These are phyloP conservation scores for Casuarina glauca DNA, from an alignment of 306 rosid species.

Conservation along the genomic window DNA sequence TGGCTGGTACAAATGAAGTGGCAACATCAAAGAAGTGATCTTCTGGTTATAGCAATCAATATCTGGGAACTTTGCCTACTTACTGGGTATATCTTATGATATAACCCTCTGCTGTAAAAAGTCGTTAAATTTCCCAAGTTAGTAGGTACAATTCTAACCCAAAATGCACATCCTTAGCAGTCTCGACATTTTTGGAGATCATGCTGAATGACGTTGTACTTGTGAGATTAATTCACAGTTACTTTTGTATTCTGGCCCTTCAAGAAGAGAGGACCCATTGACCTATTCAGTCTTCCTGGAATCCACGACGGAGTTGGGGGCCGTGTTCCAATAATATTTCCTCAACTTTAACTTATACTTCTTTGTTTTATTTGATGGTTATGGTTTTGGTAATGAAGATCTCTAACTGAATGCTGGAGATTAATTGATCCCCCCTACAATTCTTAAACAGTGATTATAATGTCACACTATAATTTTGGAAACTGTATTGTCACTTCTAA, in stretches of 20 bases:
- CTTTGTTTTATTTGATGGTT: too few relatives aligned
- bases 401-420: too few relatives aligned
- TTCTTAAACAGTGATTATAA: too few relatives aligned
- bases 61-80: neutral
- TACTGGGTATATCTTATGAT: neutral
- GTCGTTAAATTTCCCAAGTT: neutral
- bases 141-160: neutral
- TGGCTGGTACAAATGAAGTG: slow-evolving; percentile 91
- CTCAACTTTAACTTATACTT: too few relatives aligned
- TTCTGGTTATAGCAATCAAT: neutral
- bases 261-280: neutral
- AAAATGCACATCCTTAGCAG: neutral
- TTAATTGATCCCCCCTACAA: too few relatives aligned
- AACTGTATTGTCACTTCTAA: too few relatives aligned
- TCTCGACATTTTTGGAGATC: slow-evolving; percentile 6
- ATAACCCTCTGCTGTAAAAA: neutral
- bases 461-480: too few relatives aligned
- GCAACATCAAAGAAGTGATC: slow-evolving; percentile 5
- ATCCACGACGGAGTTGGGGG: neutral
- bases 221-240: neutral
- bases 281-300: neutral
- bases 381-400: too few relatives aligned
- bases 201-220: neutral
- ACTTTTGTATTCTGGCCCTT: neutral
- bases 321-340: too few relatives aligned